A percentile compares a stretch with the other conserved stretches of the same genome.
phyloP scores from a whole-genome alignment of 2,329 filamentous ascomycete genomes.

The Colletotrichum salicis region DNA sequence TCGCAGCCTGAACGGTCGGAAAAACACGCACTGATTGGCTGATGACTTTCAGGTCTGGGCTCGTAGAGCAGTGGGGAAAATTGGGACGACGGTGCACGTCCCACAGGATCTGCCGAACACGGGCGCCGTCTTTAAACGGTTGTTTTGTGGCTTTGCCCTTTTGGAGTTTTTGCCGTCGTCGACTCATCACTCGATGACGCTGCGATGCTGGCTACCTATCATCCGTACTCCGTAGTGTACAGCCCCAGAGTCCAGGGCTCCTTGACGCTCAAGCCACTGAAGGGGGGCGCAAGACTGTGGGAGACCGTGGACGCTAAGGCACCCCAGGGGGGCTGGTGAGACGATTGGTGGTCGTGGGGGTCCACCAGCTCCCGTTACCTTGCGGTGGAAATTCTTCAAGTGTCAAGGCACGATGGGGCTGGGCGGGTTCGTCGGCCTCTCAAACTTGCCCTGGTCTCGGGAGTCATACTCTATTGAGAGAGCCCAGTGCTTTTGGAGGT shows the following conservation, averaged over 20 bases:
- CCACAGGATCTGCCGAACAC: constrained; percentile 30
- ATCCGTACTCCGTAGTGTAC: background rate
- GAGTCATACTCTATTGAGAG: background rate
- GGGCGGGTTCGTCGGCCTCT: constrained; percentile 2
- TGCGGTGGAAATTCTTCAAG: constrained; percentile 18
- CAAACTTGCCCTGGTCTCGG: background rate
- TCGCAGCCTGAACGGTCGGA: background rate
- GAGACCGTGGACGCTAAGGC: constrained; percentile 5
- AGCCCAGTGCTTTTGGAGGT: no score
- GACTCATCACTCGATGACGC: background rate
- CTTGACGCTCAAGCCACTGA: constrained; percentile 11
- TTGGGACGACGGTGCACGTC: constrained; percentile 27
- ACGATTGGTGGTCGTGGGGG: constrained; percentile 12
- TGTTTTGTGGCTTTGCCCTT: constrained; percentile 16
- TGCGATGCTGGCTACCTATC: background rate
- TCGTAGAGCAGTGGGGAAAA: background rate
- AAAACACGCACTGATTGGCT: background rate
- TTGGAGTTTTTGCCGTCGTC: background rate
- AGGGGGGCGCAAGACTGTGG: background rate
- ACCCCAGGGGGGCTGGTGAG: constrained; percentile 17
- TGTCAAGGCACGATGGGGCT: background rate
- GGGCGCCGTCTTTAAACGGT: constrained; percentile 26
- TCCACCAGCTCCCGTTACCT: constrained; percentile 16
- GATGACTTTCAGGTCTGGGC: background rate
- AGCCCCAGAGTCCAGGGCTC: no score